Conservation (phyloP, 2,329 filamentous ascomycete genomes). For the Cryphonectria radicalis region DNA sequence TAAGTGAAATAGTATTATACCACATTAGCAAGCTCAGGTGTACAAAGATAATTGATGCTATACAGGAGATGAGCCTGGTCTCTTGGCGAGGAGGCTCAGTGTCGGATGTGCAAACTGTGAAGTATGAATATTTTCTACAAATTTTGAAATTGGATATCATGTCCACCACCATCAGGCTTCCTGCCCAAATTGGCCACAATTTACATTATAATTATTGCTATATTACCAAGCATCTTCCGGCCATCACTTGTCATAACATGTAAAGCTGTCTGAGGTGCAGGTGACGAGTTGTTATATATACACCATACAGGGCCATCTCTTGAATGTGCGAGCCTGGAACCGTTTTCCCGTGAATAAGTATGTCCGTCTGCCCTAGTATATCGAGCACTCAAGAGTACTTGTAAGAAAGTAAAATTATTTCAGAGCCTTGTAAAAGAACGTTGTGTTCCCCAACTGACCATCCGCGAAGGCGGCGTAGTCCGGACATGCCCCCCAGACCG, state of each 20-base stretch:
- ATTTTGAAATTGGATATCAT: no score
- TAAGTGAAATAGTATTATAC: background rate
- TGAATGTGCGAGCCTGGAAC: background rate
- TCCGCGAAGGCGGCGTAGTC: conserved; percentile 33
- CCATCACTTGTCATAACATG: background rate
- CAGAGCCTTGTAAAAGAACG: conserved; percentile 33
- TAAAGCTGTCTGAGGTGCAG: background rate
- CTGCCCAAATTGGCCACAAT: conserved; percentile 64
- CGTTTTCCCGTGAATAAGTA: background rate
- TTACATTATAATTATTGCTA: background rate
- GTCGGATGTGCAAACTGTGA: background rate
- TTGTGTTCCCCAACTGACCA: conserved; percentile 30
- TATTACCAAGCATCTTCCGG: background rate
- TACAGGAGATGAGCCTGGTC: background rate
- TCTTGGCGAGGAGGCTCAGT: background rate
- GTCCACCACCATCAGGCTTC: conserved; percentile 54
- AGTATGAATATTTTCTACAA: no score
- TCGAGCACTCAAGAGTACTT: conserved; percentile 17
- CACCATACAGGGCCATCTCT: background rate
- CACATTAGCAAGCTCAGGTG: background rate
- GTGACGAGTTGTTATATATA: background rate
- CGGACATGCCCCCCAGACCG: conserved; percentile 37
- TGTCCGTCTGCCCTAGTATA: conserved; percentile 11
- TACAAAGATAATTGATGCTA: background rate
- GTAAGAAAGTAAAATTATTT: background rate